Base-by-base conservation (phyloP, 805 yeast genomes). In the Yarrowia sp. region DNA sequence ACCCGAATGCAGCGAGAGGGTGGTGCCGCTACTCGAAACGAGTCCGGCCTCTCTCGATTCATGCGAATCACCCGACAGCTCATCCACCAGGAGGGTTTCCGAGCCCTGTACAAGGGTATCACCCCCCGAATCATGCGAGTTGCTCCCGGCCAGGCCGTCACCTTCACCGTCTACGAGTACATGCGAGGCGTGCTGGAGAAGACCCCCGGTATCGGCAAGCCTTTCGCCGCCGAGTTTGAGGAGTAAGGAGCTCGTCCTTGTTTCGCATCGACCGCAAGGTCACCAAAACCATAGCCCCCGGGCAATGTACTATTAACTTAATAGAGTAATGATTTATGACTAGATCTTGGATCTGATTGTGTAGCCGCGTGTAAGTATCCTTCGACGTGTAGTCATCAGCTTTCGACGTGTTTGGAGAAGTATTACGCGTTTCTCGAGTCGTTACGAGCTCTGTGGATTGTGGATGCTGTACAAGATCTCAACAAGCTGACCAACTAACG, bases 111-210 rank as follows among this genome's bases (percentile, higher is more conserved):
- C 80, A 90, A 93, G 73, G 99, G 99, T 78, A 93, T 93, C 72
- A 91, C 97, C 22, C 99, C 99, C 69, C 87, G 99, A 79, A 93
- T 93, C 68, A 92, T 93, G 96, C 87, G 99, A 78, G 99, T 93
- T 59, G 99, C 99, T 12, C 97, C 99, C 22, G 99, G 99, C 65
- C 99, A 93, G 78, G 97, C 98, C 62, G 98, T 93, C 63, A 94
- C 97, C 16, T 93, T 93, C 78, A 94, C 98, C 7, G 97, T 94
- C 44, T 93, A 93, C 76, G 99, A 93, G 78, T 87, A 80, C 72
- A 88, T 90, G 73, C 87, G 91, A 75, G 83, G 80, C 21, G 77
- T 80, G 55, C 80, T 92, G 73, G 87, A 72, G 39, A 65, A 67
- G 62, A 44, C 67, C 38, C 70, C 70, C n/a, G 65, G 64, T 14